Base-by-base conservation (phyloP, 805 yeast genomes). In the Yarrowia divulgata region DNA sequence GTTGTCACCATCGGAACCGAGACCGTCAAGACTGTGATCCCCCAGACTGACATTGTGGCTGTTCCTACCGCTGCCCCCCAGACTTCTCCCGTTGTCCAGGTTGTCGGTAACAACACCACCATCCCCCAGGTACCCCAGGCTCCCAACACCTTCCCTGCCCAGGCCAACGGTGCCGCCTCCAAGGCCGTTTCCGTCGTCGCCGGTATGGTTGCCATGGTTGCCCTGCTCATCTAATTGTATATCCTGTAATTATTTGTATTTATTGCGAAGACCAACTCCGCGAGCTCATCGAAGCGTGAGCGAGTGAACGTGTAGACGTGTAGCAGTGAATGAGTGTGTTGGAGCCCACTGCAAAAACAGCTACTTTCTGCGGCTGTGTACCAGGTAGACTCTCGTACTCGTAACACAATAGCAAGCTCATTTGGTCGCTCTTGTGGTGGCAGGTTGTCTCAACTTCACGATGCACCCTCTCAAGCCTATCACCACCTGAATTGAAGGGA, bases 101-200 rank as follows among this genome's bases (percentile, higher is more conserved):
- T 50, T 29, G n/a, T 35, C 39, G 10, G 14, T 40, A 54, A 54
- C 50, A 8, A 9, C 32, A 42, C 66, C 50, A 42, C 66, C 50
- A 12, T 45, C 39, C 50, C 39, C 18, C 66, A 58, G 50, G 39
- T 58, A 18, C 66, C 66, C 50, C 66, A 58, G 66, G 66, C 39
- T 12, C 66, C 66, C 34, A 18, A 18, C 50, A 32, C 48, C 40
- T 7, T 45, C 29, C 66, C 66, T n/a, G 48, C 66, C 40, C 66
- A 58, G 50, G 66, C 66, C 32, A 58, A 58, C 66, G 66, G 66
- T 12, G 66, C 66, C 12, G 49, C 50, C 66, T 13, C 48, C 66
- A 43, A 58, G 50, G 50, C 40, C 32, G 66, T 37, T 13, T 45
- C 66, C 10, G 50, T 8, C 8, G 66, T n/a, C 12, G 66, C 50